Evolutionary conservation across 345 rosid species (phyloP).

Genomic region (Bretschneidera sinensis): DNA sequence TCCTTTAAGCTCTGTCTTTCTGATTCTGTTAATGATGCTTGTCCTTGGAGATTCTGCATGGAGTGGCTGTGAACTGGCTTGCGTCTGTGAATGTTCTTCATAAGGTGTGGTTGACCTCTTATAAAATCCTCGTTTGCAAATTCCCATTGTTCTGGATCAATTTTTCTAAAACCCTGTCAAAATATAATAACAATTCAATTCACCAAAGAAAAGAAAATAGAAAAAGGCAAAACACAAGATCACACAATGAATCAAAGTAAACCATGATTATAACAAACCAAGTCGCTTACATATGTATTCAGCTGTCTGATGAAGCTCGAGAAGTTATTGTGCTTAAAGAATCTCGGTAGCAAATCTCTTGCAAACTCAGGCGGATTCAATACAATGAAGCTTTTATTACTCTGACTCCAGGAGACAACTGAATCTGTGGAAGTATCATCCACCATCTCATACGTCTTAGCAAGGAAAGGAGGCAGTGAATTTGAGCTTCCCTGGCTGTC

Average conservation of each 20-base stretch:
- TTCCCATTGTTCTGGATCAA: conserved; percentile 91
- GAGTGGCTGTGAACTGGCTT: conserved; percentile 97
- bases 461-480: conserved; percentile 83
- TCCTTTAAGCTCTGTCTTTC: conserved; percentile 65
- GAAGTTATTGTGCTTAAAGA: conserved; percentile 88
- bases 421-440: conserved; percentile 70
- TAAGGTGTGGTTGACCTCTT: conserved; percentile 60
- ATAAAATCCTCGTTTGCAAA: conserved; percentile 82
- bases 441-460: conserved; percentile 89
- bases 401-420: conserved; percentile 71
- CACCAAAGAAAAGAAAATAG: background rate
- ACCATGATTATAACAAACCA: conserved; percentile 1
- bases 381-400: conserved; percentile 70
- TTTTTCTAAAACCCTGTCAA: conserved; percentile 77
- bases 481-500: conserved; percentile 61
- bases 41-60: conserved; percentile 46
- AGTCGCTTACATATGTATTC: conserved; percentile 71
- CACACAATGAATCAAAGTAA: background rate
- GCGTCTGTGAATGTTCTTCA: conserved; percentile 87
- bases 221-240: background rate
- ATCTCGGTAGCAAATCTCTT: conserved; percentile 68
- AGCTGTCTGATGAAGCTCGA: conserved; percentile 98
- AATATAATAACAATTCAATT: conserved; percentile 10
- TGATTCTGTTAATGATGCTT: conserved; percentile 50
- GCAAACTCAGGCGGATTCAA: conserved; percentile 75